Evolutionary conservation across 208 protist genomes (phyloP).

Genomic region (Trypanosoma rangeli): DNA sequence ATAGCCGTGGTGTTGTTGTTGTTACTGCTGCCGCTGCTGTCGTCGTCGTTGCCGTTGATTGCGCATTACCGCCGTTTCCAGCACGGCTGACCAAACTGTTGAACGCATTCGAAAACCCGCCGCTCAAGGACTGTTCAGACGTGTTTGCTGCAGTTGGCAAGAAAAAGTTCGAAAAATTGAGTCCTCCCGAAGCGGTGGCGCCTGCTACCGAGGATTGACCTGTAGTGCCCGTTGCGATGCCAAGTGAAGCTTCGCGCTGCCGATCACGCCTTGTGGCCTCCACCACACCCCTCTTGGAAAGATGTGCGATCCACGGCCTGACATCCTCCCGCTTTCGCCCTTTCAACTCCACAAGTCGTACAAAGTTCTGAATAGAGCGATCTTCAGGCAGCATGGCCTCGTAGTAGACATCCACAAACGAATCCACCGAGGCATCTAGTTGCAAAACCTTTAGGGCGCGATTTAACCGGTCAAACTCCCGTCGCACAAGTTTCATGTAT

Average conservation of each 20-base stretch:
- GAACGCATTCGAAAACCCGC: slow-evolving; percentile 11
- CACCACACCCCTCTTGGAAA: slow-evolving; percentile 85
- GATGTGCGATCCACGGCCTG: slow-evolving; percentile 64
- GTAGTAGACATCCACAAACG: slow-evolving; percentile 87
- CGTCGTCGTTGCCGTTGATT: neutral
- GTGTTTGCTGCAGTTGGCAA: neutral
- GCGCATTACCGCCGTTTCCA: neutral
- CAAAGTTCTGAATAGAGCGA: slow-evolving; percentile 87
- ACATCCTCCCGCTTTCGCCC: slow-evolving; percentile 81
- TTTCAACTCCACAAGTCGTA: slow-evolving; percentile 83
- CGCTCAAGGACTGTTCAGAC: neutral
- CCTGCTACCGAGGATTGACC: slow-evolving; percentile 1
- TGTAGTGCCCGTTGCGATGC: slow-evolving; percentile 21
- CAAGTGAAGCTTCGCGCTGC: slow-evolving; percentile 24
- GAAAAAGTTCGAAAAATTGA: slow-evolving; percentile 18
- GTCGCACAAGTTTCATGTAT: slow-evolving; percentile 77
- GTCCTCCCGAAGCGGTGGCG: neutral
- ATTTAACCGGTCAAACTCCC: slow-evolving; percentile 81
- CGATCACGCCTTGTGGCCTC: slow-evolving; percentile 82
- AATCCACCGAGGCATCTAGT: slow-evolving; percentile 60
- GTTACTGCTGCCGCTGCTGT: neutral
- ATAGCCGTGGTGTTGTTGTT: too few species aligned
- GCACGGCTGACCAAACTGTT: slow-evolving; percentile 14
- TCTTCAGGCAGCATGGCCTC: slow-evolving; percentile 79
- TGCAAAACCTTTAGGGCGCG: slow-evolving; percentile 88